These are phyloP conservation scores for Nothopassalora personata DNA, from an alignment of 2,329 filamentous ascomycete species.

Conservation along the genomic window DNA sequence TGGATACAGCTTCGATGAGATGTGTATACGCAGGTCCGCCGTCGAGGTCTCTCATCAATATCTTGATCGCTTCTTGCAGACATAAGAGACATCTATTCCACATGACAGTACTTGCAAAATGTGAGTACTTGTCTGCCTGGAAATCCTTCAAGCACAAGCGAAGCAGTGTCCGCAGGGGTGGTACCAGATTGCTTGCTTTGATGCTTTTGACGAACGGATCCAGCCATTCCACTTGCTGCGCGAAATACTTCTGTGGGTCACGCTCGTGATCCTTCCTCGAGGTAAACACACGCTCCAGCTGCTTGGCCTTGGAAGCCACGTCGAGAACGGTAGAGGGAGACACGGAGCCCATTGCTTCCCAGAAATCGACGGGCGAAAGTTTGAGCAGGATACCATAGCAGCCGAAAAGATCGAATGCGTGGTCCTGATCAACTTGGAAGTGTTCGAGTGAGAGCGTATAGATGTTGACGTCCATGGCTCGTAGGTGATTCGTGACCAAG, in stretches of 20 bases:
- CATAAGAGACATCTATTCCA: slow-evolving; percentile 54
- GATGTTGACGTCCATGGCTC: slow-evolving; percentile 69
- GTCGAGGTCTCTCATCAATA: slow-evolving; percentile 16
- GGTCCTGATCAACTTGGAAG: slow-evolving; percentile 49
- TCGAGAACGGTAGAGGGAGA: slow-evolving; percentile 78
- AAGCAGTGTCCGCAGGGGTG: slow-evolving; percentile 73
- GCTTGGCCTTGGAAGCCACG: slow-evolving; percentile 69
- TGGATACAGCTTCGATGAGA: slow-evolving; percentile 28
- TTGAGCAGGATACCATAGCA: slow-evolving; percentile 66
- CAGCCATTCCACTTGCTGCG: slow-evolving; percentile 70
- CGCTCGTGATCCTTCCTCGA: slow-evolving; percentile 48
- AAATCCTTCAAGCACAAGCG: slow-evolving; percentile 66
- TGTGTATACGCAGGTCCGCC: slow-evolving; percentile 28
- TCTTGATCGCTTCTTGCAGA: slow-evolving; percentile 21
- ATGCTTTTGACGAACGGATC: slow-evolving; percentile 72
- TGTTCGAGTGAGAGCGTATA: slow-evolving; percentile 58
- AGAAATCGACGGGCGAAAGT: slow-evolving; percentile 74
- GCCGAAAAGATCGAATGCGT: slow-evolving; percentile 64
- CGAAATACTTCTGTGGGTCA: slow-evolving; percentile 45
- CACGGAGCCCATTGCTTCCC: slow-evolving; percentile 79
- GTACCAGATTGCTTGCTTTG: slow-evolving; percentile 66
- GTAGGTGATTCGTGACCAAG: slow-evolving; percentile 70
- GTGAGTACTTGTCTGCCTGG: slow-evolving; percentile 51
- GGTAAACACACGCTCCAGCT: slow-evolving; percentile 57
- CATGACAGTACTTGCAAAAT: slow-evolving; percentile 56